Conservation (phyloP, 176 grass and related monocot species). For the Oryza meyeriana region DNA sequence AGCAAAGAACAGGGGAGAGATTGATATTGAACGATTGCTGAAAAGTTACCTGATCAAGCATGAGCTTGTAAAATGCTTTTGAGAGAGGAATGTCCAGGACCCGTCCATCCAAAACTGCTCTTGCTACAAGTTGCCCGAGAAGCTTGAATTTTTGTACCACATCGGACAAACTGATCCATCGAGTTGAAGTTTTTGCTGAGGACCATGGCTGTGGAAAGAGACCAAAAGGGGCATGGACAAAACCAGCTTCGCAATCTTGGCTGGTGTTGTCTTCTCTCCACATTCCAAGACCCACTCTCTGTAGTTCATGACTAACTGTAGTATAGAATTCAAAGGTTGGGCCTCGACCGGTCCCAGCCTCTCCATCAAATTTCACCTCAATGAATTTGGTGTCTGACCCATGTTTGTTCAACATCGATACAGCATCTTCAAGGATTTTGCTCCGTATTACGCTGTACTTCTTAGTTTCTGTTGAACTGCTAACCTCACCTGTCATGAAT, state of each 20-base stretch:
- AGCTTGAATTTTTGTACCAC: constrained; percentile 58
- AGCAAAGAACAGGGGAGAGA: constrained; percentile 4
- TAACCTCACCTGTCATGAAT: constrained; percentile 3
- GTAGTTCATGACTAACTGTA: constrained; percentile 49
- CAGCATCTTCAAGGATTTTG: constrained; percentile 48
- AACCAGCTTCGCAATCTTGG: constrained; percentile 23
- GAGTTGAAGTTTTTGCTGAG: constrained; percentile 13
- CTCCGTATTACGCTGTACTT: constrained; percentile 50
- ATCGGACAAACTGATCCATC: constrained; percentile 32
- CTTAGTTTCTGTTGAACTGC: background rate
- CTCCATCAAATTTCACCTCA: constrained; percentile 57
- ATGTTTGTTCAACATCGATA: constrained; percentile 46
- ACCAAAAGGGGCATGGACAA: constrained; percentile 49
- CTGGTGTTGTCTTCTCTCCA: constrained; percentile 49
- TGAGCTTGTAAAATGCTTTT: constrained; percentile 75
- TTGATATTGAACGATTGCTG: background rate
- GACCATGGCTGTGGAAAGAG: constrained; percentile 63
- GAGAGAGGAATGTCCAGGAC: constrained; percentile 80
- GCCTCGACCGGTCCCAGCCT: constrained; percentile 68
- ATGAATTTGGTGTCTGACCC: constrained; percentile 38
- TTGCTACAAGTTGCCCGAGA: constrained; percentile 69
- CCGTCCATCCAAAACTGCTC: constrained; percentile 73
- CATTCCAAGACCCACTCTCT: constrained; percentile 52
- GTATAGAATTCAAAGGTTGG: constrained; percentile 68
- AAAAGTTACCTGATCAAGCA: constrained; percentile 69